Percentiles rank a stretch among this genome's conserved stretches.
Evolutionary conservation across 495 filamentous ascomycete species (phyloP).

Genomic region (Xylaria cubensis): DNA sequence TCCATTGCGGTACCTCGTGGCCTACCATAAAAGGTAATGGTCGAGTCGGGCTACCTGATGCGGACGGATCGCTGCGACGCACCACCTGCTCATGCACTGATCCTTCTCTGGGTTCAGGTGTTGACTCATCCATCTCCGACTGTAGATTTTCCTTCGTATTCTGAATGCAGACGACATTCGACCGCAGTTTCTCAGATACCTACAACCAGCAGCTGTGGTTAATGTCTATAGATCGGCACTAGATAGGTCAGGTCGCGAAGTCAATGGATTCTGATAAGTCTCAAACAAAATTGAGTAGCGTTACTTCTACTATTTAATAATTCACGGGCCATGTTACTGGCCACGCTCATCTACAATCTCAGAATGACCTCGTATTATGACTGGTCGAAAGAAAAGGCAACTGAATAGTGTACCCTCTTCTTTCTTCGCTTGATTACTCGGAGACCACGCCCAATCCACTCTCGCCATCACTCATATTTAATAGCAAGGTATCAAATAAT

Average conservation of each 20-base stretch:
- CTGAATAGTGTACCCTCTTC: not conserved
- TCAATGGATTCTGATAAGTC: not conserved
- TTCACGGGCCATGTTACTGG: not conserved
- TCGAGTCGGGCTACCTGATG: slow-evolving; percentile 26
- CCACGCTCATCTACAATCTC: not conserved
- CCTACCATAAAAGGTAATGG: slow-evolving; percentile 26
- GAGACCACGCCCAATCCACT: not conserved
- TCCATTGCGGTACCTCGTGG: slow-evolving; percentile 16
- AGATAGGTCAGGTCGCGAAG: slow-evolving; percentile 1
- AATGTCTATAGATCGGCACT: not conserved
- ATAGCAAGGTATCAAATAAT: not conserved
- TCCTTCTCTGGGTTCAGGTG: not conserved
- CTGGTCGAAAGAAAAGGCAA: not conserved
- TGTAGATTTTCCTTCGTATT: not conserved
- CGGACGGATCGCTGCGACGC: slow-evolving; percentile 7
- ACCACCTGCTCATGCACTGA: not conserved
- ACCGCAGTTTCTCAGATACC: not conserved
- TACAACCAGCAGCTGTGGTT: not conserved
- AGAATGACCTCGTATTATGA: not conserved
- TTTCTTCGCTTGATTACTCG: not conserved
- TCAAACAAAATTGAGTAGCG: not conserved
- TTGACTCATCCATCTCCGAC: slow-evolving; percentile 7
- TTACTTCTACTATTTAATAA: not conserved
- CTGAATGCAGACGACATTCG: not conserved
- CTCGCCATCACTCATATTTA: not conserved